phyloP scores from a whole-genome alignment of 805 yeast genomes.

The Komagataella populi region DNA sequence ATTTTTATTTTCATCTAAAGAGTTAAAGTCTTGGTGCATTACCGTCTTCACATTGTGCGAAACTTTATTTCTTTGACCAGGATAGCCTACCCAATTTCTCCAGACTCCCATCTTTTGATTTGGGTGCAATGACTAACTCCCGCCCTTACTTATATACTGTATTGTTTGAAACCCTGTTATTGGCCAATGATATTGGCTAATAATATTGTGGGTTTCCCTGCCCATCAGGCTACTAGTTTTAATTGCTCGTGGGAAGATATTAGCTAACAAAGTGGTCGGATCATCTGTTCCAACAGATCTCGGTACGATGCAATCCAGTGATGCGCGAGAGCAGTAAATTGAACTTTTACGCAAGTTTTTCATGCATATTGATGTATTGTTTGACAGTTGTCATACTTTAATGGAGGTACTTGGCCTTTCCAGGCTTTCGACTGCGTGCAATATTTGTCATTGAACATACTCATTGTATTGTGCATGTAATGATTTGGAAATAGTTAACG shows the following conservation, averaged over 20 bases:
- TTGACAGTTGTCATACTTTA: neutral
- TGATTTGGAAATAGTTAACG: neutral
- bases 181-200: neutral
- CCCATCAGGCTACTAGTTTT: neutral
- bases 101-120: neutral
- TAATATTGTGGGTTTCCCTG: neutral
- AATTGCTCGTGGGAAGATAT: neutral
- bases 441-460: neutral
- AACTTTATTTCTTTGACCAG: neutral
- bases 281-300: neutral
- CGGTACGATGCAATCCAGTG: neutral
- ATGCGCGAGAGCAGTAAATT: neutral
- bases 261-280: neutral
- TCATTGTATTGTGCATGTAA: neutral
- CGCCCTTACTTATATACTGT: neutral
- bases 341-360: neutral
- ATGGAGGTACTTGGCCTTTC: neutral
- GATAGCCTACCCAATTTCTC: neutral
- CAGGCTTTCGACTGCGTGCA: neutral
- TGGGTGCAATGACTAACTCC: neutral
- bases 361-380: neutral
- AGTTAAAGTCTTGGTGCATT: neutral
- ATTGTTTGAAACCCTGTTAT: neutral
- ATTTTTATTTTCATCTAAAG: neutral
- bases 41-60: neutral